Evolutionary conservation across 2,329 filamentous ascomycete genomes (phyloP).

Genomic region (Zymoseptoria brevis): DNA sequence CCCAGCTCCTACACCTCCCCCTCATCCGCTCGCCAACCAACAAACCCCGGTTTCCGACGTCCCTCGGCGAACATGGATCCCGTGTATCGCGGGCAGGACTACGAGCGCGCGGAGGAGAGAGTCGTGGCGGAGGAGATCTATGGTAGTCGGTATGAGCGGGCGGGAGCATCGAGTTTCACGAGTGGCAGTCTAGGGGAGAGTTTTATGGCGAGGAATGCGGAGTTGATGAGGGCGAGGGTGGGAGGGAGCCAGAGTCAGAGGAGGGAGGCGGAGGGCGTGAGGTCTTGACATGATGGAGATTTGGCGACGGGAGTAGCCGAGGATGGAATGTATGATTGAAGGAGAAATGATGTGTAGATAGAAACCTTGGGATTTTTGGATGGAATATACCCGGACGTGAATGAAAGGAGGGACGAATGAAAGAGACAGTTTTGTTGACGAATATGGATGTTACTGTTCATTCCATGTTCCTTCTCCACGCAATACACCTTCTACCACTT

Average conservation of each 20-base stretch:
- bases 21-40: conserved; percentile 24
- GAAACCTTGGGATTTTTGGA: too few relatives aligned
- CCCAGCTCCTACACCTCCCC: neutral
- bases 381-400: too few relatives aligned
- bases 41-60: conserved; percentile 28
- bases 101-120: conserved; percentile 17
- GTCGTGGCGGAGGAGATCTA: conserved; percentile 23
- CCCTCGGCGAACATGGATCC: conserved; percentile 27
- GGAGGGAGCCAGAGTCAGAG: conserved; percentile 5
- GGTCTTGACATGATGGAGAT: neutral
- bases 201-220: conserved; percentile 30
- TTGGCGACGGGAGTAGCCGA: neutral
- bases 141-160: conserved; percentile 16
- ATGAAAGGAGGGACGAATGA: too few relatives aligned
- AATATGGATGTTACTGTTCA: too few relatives aligned
- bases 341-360: too few relatives aligned
- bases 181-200: conserved; percentile 28
- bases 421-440: too few relatives aligned
- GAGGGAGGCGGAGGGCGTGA: neutral
- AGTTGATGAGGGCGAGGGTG: conserved; percentile 17
- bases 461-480: too few relatives aligned
- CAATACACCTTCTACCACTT: neutral
- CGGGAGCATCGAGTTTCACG: conserved; percentile 17
- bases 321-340: neutral
- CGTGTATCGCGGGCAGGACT: conserved; percentile 19